Evolutionary conservation across 2,329 filamentous ascomycete genomes (phyloP), one percentile per base, ranked within the genome.

Genomic region (Aphanocladium album): DNA sequence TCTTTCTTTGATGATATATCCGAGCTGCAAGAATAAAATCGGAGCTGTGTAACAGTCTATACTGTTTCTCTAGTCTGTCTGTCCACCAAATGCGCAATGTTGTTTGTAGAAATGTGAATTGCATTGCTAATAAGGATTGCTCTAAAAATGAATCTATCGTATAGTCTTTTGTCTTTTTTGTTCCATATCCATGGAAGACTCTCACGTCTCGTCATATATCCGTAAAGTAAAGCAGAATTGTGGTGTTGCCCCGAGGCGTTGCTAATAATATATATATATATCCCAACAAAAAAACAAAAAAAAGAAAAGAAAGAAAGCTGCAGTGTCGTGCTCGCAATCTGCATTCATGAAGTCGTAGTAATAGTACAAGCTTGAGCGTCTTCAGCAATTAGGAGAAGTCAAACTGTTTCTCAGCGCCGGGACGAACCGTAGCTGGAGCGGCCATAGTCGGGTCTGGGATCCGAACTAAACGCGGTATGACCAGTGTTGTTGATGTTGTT

Each of bases 231-330:
- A 47, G 30, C 43, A 47, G 33, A 50, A 21, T 1, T 11, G 45
- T n/a, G 27, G 16, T 43, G 23, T 35, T 30, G 35, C 35, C 46
- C 12, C 16, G 35, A 33, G 56, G 46, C 46, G 4, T 39, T 35
- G 46, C 56, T 43, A 50, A 51, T 50, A 17, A 50, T 58, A 45
- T 55, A 16, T 57, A 50, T 39, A 58, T 25, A 17, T 43, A 37
- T 17, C 33, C 19, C 37, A 37, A 58, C 23, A 50, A 45, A 33
- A 12, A 12, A 47, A 9, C n/a, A 12, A 12, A 47, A 9, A n/a
- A n/a, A n/a, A n/a, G n/a, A n/a, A n/a, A n/a, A n/a, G n/a, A 59
- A 33, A 59, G 21, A n/a, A 41, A 33, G 30, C 30, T 35, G 46
- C 12, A 52, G 51, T 17, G 21, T 35, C 52, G 16, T 21, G 30